Base-by-base conservation (phyloP, 176 grass and related monocot genomes). In the Oryza meridionalis region DNA sequence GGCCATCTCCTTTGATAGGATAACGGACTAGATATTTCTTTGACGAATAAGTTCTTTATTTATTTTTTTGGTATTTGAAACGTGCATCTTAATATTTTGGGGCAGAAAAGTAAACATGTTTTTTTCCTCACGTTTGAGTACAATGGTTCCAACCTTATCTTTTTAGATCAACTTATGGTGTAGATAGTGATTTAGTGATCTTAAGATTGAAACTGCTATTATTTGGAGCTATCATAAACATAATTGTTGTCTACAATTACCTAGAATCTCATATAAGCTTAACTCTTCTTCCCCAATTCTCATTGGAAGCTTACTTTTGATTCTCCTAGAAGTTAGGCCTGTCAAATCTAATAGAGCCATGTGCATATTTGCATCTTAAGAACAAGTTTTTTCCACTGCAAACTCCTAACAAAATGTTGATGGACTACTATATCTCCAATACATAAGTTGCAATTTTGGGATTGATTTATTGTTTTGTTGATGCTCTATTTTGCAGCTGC, bases 401-500 rank as follows among this genome's bases (percentile, higher is more conserved):
- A 35, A 43, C 2, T 31, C 3, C 8, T 61, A 71, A 43, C 46
- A 72, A 71, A 62, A 62, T 17, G 8, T 25, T 15, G 46, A 12
- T 15, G 27, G 73, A 7, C 7, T 58, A 58, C 21, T 21, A 70
- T 44, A 50, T 49, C 43, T 81, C 31, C 29, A 55, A 55, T 70
- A 33, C 58, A 25, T 16, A 47, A 50, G 46, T 71, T 51, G 19
- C 78, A 71, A 19, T 32, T 71, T 71, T 71, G 47, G 6, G 13
- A 71, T 70, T 81, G 35, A 68, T 58, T 75, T 81, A 10, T 5
- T 77, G 14, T 71, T 33, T 72, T 78, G 47, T 43, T 0, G 6
- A 82, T 78, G 26, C n/a, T 85, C 42, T 65, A 43, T 85, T 85
- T 75, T 63, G 15, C 91, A 98, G 96, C 93, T 87, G 96, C 96